Evolutionary conservation across 2,329 filamentous ascomycete species (phyloP).

Genomic region (Ilyonectria destructans): DNA sequence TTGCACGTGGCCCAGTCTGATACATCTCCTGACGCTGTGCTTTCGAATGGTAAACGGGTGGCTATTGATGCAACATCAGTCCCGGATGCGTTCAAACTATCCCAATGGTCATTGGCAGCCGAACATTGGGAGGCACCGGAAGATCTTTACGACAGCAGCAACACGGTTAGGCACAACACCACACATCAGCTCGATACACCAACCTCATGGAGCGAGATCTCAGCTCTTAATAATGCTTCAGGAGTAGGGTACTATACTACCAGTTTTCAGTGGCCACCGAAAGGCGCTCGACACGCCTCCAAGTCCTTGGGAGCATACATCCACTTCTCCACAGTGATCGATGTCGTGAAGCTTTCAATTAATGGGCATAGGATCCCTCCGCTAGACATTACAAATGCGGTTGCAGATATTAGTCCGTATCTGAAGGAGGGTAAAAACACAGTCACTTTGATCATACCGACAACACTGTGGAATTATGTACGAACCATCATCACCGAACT

Average conservation of each 20-base stretch:
- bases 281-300: neutral
- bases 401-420: constrained; percentile 10
- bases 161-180: constrained; percentile 14
- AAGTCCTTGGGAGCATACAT: constrained; percentile 15
- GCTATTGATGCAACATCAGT: neutral
- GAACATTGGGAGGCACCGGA: constrained; percentile 24
- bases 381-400: constrained; percentile 10
- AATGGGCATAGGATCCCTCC: constrained; percentile 5
- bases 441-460: neutral
- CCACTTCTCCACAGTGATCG: neutral
- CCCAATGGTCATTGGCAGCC: constrained; percentile 12
- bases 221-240: constrained; percentile 13
- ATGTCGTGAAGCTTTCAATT: neutral
- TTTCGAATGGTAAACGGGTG: neutral
- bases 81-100: neutral
- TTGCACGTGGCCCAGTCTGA: neutral
- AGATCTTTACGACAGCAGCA: neutral
- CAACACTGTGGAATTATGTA: constrained; percentile 27
- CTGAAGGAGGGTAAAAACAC: constrained; percentile 8
- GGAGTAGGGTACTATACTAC: constrained; percentile 28
- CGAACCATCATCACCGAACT: constrained; percentile 1
- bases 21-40: neutral
- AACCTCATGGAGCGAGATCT: constrained; percentile 16
- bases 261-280: constrained; percentile 14
- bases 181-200: neutral